Percentiles rank a stretch among this genome's conserved stretches.
Conservation (phyloP, 257 asterid genomes). For the Petunia secreta region DNA sequence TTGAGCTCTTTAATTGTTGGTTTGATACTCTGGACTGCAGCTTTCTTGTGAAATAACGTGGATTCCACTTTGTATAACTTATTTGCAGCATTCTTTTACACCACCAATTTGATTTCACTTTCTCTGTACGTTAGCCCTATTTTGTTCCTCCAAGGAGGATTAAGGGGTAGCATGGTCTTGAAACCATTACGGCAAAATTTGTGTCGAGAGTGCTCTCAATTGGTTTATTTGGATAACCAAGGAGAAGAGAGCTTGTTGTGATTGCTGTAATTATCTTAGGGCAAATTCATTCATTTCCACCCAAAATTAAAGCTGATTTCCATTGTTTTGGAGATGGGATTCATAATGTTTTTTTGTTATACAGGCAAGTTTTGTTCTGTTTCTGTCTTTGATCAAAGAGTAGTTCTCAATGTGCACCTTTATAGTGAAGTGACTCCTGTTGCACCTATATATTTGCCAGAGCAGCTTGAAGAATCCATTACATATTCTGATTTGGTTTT, state of each 20-base stretch:
- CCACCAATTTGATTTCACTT: constrained; percentile 21
- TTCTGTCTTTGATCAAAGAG: no score
- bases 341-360: no score
- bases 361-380: no score
- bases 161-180: constrained; percentile 41
- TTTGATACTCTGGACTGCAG: constrained; percentile 43
- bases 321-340: no score
- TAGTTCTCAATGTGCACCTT: no score
- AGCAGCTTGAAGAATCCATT: no score
- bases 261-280: constrained; percentile 39
- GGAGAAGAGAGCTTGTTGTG: constrained; percentile 27
- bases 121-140: constrained; percentile 43
- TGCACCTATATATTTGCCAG: no score
- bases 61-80: constrained; percentile 24
- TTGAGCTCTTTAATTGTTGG: constrained; percentile 34
- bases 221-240: constrained; percentile 49
- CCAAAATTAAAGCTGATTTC: no score
- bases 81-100: constrained; percentile 30
- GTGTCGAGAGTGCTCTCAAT: constrained; percentile 39
- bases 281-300: constrained; percentile 20
- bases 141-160: constrained; percentile 54
- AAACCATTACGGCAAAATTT: constrained; percentile 27
- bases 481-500: no score
- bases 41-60: constrained; percentile 38
- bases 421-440: no score